Conservation (phyloP, 768 basidiomycete species). For the Lactarius hengduanensis region DNA sequence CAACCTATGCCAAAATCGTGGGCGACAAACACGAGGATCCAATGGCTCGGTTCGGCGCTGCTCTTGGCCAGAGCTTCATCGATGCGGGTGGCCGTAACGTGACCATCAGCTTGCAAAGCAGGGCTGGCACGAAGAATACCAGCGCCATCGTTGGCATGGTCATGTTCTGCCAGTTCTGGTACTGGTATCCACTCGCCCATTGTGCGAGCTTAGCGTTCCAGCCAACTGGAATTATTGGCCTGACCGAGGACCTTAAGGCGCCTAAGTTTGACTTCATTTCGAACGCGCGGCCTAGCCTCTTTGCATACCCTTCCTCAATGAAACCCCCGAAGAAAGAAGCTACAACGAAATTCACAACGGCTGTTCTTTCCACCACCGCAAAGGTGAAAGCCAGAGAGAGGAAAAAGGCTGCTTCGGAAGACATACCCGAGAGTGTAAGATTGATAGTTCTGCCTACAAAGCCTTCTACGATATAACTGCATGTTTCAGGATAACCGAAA, state of each 20-base stretch:
- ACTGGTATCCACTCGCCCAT: constrained; percentile 98
- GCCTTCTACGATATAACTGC: constrained; percentile 41
- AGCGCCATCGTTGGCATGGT: constrained; percentile 97
- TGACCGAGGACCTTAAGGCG: constrained; percentile 85
- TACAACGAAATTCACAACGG: constrained; percentile 87
- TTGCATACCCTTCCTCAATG: constrained; percentile 84
- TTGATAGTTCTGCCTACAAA: neutral
- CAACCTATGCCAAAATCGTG: constrained; percentile 87
- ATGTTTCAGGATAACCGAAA: constrained; percentile 54
- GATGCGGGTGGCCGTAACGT: constrained; percentile 97
- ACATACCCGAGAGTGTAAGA: constrained; percentile 79
- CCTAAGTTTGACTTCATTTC: constrained; percentile 91
- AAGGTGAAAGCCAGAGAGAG: constrained; percentile 96
- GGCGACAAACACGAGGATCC: constrained; percentile 98
- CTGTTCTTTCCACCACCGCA: constrained; percentile 95
- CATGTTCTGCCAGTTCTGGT: constrained; percentile 99
- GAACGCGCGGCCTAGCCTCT: constrained; percentile 86
- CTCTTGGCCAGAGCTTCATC: constrained; percentile 93
- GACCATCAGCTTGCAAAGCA: constrained; percentile 90
- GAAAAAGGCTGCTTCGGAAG: constrained; percentile 83
- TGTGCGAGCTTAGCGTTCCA: constrained; percentile 91
- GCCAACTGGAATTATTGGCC: constrained; percentile 91
- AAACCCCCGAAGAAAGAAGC: constrained; percentile 93
- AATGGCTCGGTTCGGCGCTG: constrained; percentile 97
- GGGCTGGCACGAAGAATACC: constrained; percentile 90